Conservation (phyloP, 257 asterid genomes). For the Knoxia roxburghii region DNA sequence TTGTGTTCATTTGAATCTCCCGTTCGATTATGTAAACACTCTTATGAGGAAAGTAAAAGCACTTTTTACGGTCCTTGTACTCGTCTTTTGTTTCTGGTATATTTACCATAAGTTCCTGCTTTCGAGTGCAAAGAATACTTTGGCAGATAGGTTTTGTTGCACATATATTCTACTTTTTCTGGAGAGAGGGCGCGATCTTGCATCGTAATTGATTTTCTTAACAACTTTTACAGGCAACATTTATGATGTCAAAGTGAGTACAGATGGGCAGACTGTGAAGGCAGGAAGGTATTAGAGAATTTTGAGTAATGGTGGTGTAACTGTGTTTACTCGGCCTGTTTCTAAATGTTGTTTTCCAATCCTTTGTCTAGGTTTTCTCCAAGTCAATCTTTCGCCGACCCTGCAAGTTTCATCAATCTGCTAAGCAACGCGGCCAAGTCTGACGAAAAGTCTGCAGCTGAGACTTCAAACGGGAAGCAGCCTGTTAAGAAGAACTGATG, state of each 20-base stretch:
- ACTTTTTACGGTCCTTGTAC: too few relatives aligned
- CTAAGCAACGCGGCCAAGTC: constrained; percentile 36
- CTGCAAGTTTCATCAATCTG: constrained; percentile 42
- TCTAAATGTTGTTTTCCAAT: constrained; percentile 9
- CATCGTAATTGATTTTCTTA: constrained; percentile 1
- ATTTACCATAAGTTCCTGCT: too few relatives aligned
- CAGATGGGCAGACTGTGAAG: constrained; percentile 62
- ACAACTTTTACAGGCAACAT: constrained; percentile 54
- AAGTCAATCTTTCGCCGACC: constrained; percentile 56
- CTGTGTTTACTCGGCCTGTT: neutral
- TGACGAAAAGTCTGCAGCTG: constrained; percentile 36
- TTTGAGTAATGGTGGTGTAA: neutral
- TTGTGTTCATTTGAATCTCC: too few relatives aligned
- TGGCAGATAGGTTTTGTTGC: neutral
- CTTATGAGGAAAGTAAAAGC: too few relatives aligned
- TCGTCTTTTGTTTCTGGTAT: too few relatives aligned
- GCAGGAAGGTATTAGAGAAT: constrained; percentile 56
- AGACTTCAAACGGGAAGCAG: constrained; percentile 45
- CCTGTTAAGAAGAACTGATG: constrained; percentile 21
- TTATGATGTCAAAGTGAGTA: constrained; percentile 72
- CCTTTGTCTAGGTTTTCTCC: constrained; percentile 46
- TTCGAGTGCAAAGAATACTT: too few relatives aligned
- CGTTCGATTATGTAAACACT: too few relatives aligned
- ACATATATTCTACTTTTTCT: neutral
- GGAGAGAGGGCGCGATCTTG: neutral